Evolutionary conservation across 2,329 filamentous ascomycete genomes (phyloP).

Genomic region (Trichoderma lentiforme): DNA sequence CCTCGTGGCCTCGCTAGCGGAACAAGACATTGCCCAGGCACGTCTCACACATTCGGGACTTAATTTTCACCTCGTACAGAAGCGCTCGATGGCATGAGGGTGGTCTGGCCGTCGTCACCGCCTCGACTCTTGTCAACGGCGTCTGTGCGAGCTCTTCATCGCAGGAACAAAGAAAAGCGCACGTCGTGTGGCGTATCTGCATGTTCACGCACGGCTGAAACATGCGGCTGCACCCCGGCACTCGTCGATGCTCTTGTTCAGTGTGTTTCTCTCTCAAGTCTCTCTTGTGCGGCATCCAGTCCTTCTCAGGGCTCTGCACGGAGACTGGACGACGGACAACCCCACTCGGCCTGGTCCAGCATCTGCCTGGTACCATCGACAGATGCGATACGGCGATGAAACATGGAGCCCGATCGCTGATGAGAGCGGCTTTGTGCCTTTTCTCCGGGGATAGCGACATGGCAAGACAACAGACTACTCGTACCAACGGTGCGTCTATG

Average conservation of each 20-base stretch:
- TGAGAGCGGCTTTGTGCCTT: background rate
- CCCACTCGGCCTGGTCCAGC: background rate
- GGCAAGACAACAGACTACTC: background rate
- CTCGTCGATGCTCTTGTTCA: conserved; percentile 8
- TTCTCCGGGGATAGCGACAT: background rate
- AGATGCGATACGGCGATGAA: conserved; percentile 19
- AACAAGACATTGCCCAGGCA: background rate
- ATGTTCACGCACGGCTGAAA: conserved; percentile 18
- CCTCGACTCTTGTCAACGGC: background rate
- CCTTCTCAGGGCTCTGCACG: background rate
- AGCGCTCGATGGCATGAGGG: background rate
- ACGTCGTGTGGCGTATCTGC: conserved; percentile 12
- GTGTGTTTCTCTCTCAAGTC: background rate
- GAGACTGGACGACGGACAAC: background rate
- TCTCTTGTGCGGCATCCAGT: background rate
- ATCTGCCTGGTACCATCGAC: background rate
- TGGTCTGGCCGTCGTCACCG: background rate
- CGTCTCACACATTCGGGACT: background rate
- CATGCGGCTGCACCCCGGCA: conserved; percentile 17
- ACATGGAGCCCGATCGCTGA: conserved; percentile 16
- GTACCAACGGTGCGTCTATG: background rate
- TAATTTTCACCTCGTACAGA: background rate
- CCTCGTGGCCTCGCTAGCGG: background rate
- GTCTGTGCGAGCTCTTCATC: background rate
- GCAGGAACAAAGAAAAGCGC: conserved; percentile 13